Base-by-base conservation (phyloP, 2,329 filamentous ascomycete genomes). In the Lecanicillium sp. region DNA sequence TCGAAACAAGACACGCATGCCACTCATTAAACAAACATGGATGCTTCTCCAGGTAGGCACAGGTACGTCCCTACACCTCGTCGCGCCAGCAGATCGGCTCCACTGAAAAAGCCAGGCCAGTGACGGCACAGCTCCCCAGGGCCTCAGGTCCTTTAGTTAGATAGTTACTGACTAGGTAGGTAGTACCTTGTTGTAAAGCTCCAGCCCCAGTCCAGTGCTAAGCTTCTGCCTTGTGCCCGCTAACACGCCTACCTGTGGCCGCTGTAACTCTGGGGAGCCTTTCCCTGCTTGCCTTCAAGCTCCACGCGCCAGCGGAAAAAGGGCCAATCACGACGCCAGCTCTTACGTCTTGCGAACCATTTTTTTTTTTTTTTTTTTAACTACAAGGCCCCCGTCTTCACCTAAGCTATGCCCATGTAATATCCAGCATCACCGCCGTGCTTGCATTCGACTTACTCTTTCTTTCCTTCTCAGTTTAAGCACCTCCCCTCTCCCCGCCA, bases 251-350 rank as follows among this genome's bases (percentile, higher is more conserved):
- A n/a, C 29, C 15, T 10, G 29, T 32, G 29, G 29, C 29, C 29
- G 15, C 29, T 32, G 29, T 14, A 32, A n/a, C 29, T 32, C 29
- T n/a, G 11, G 15, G 12, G 19, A 21, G 35, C 19, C 35, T 11
- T 11, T 12, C 10, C 7, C 35, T 23, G 20, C 21, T 19, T 21
- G 35, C 20, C 14, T 12, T 20, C 19, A 2, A 35, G 32, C 32
- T 35, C 32, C 32, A 17, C 32, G 17, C 32, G 5, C 32, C n/a
- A 20, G 35, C 41, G 30, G n/a, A 35, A 36, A 44, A 44, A 26
- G 30, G 29, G 42, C 42, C 42, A 44, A 37, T 44, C 42, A 30
- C 15, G 15, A n/a, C n/a, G 19, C 32, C 23, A 36, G 23, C 23
- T 5, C 7, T 44, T 27, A 29, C 15, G 23, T 27, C 36, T 8